Base-by-base conservation (phyloP, 805 yeast species). In the Yamadazyma laniorum region DNA sequence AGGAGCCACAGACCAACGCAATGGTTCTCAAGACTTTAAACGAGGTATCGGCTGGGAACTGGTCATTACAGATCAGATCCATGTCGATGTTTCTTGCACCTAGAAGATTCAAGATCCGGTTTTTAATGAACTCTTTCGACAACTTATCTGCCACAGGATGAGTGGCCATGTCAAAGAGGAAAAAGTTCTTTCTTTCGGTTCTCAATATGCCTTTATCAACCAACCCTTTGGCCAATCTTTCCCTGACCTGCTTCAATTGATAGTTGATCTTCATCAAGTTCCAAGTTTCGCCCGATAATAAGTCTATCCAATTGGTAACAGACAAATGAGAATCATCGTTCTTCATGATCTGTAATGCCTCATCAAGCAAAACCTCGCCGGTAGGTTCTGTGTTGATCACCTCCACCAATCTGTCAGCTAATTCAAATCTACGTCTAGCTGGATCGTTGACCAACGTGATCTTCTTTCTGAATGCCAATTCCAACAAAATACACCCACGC, bases 121-220 rank as follows among this genome's bases (percentile, higher is more conserved):
- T 73, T 40, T 81, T 80, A 40, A 93, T 75, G 39, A 81, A 80
- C 49, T 87, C 95, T 63, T 93, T 93, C 34, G 95, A 81, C 47
- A 79, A 68, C 30, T 83, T 75, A 61, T 93, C 99, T 22, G 90
- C 83, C 11, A 93, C 78, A 6, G 99, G 99, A 63, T 95, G 99
- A 6, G 99, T 93, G 21, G 99, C 96, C 97, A 93, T 93, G 62
- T 93, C 99, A 53, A 93, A 93, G 37, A 93, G 69, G 54, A 93
- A 79, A 59, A 93, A 93, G 66, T 88, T 93, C 59, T 90, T 88
- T 61, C 95, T 80, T 63, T 93, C 99, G 6, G 99, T 93, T 67
- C 96, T 82, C 55, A 95, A 74, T 32, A 93, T 82, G 16, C 99
- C 98, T 66, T 93, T 93, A 62, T 93, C 99, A 26, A 95, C 99